These are phyloP conservation scores for Sonneratia alba DNA, from an alignment of 345 rosid species.

Conservation along the genomic window DNA sequence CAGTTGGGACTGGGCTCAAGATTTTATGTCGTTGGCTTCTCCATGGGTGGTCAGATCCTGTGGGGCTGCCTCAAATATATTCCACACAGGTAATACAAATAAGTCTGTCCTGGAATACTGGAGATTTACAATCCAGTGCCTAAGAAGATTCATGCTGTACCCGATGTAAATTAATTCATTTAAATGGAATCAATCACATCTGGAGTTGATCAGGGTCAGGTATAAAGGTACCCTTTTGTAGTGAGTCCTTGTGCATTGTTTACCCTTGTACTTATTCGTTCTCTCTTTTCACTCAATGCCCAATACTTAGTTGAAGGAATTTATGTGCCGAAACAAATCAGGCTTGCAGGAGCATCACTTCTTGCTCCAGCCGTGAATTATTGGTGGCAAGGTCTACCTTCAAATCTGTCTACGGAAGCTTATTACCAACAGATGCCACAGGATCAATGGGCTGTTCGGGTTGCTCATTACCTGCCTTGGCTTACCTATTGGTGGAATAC, in stretches of 20 bases:
- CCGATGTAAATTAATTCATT: not conserved
- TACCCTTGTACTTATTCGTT: not conserved
- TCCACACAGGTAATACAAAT: conserved; percentile 42
- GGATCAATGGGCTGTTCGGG: conserved; percentile 54
- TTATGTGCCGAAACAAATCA: conserved; percentile 6
- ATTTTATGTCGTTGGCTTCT: conserved; percentile 41
- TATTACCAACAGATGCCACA: conserved; percentile 25
- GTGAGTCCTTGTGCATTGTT: not conserved
- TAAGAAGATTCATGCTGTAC: not conserved
- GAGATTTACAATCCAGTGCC: not conserved
- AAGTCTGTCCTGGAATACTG: not conserved
- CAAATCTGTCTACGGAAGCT: conserved; percentile 37
- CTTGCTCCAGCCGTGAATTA: conserved; percentile 50
- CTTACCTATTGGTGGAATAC: conserved; percentile 69
- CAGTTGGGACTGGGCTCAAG: conserved; percentile 48
- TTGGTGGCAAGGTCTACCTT: conserved; percentile 51
- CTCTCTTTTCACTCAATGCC: not conserved
- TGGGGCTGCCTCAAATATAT: conserved; percentile 65
- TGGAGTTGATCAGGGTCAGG: not conserved
- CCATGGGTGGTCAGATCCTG: conserved; percentile 46
- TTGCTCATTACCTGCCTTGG: conserved; percentile 55
- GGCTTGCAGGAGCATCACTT: conserved; percentile 51
- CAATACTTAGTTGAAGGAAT: not conserved
- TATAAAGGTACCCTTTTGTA: not conserved
- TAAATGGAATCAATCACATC: not conserved